A percentile compares a stretch with the other conserved stretches of the same genome.
phyloP scores from a whole-genome alignment of 495 filamentous ascomycete genomes.

The Penicillium silybi region DNA sequence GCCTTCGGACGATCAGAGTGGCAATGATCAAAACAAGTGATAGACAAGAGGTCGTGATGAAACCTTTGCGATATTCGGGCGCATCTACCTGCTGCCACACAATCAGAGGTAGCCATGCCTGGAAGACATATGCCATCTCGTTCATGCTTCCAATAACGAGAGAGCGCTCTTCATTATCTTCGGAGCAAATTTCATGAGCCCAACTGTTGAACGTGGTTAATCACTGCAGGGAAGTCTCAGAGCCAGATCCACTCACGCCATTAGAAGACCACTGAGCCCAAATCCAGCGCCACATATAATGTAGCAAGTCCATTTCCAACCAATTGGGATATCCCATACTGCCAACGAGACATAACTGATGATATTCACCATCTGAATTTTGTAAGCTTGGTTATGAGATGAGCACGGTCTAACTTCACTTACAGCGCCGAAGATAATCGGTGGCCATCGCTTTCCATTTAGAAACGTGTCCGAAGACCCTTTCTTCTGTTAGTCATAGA shows the following conservation, averaged over 20 bases:
- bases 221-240: background rate
- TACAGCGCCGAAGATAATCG: slow-evolving; percentile 47
- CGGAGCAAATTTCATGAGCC: slow-evolving; percentile 49
- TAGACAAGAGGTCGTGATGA: slow-evolving; percentile 36
- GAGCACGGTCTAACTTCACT: slow-evolving; percentile 4
- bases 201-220: slow-evolving; percentile 25
- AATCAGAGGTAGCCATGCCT: slow-evolving; percentile 47
- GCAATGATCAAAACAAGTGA: slow-evolving; percentile 30
- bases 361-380: slow-evolving; percentile 30
- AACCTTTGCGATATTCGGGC: slow-evolving; percentile 46
- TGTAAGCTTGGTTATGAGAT: background rate
- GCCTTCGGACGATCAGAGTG: slow-evolving; percentile 19
- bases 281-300: slow-evolving; percentile 35
- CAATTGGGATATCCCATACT: slow-evolving; percentile 44
- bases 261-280: slow-evolving; percentile 40
- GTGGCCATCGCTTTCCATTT: slow-evolving; percentile 52
- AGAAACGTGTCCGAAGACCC: slow-evolving; percentile 50
- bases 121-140: slow-evolving; percentile 45
- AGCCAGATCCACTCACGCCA: slow-evolving; percentile 29
- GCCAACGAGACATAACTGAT: slow-evolving; percentile 36
- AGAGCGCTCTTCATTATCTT: slow-evolving; percentile 50
- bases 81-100: slow-evolving; percentile 53
- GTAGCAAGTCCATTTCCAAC: slow-evolving; percentile 44
- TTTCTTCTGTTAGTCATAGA: slow-evolving; percentile 10
- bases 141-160: slow-evolving; percentile 50